A percentile compares a stretch with the other conserved stretches of the same genome.
These are phyloP conservation scores for Aspergillus bombycis DNA, from an alignment of 2,329 filamentous ascomycete genomes.

Conservation along the genomic window DNA sequence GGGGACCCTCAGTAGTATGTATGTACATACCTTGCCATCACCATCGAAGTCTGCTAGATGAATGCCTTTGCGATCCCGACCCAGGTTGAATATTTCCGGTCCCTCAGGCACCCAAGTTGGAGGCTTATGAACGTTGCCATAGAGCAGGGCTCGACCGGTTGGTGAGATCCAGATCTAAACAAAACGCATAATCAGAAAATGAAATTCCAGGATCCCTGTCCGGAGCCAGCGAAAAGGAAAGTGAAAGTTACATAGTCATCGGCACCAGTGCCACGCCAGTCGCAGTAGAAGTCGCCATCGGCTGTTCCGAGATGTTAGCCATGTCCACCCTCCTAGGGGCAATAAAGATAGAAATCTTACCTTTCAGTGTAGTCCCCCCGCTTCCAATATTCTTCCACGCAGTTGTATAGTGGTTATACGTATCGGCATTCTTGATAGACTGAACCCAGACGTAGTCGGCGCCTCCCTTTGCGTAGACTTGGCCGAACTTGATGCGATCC, in stretches of 20 bases:
- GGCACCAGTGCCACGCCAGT: constrained; percentile 1
- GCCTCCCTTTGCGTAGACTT: not conserved
- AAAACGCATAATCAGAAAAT: too few relatives aligned
- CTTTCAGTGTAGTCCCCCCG: constrained; percentile 2
- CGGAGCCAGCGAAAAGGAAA: too few relatives aligned
- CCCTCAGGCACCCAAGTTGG: not conserved
- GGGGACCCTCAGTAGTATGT: too few relatives aligned
- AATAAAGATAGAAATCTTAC: not conserved
- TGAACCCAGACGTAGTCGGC: not conserved
- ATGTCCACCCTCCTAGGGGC: not conserved
- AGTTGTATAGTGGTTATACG: not conserved
- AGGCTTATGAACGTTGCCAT: not conserved
- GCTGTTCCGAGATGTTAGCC: not conserved
- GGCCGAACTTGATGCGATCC: not conserved
- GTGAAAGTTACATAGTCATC: constrained; percentile 5
- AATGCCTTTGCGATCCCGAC: constrained; percentile 12
- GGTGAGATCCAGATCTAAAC: not conserved
- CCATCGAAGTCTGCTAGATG: constrained; percentile 46
- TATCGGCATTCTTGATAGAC: not conserved
- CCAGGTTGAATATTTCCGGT: not conserved
- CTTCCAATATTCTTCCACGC: constrained; percentile 5
- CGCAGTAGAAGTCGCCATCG: constrained; percentile 5
- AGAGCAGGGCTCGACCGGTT: not conserved
- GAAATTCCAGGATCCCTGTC: too few relatives aligned
- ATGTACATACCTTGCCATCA: constrained; percentile 26